phyloP scores from a whole-genome alignment of 306 rosid species.

The Sechiopsis laciniata region DNA sequence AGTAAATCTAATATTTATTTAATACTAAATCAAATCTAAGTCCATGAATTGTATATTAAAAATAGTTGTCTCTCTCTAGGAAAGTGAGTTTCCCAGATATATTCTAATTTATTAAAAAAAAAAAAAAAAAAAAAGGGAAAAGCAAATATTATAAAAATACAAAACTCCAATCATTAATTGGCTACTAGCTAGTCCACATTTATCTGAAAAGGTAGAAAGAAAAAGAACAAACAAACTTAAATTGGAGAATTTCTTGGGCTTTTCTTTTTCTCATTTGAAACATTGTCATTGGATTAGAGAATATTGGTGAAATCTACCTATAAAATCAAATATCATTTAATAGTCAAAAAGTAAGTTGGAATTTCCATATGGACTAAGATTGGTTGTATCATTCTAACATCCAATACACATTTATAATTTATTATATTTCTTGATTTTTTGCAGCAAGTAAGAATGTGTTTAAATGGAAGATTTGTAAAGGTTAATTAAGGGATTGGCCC shows the following conservation, averaged over 20 bases:
- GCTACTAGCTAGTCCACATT: neutral
- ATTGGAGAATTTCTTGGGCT: neutral
- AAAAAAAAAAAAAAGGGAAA: too few relatives aligned
- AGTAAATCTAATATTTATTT: neutral
- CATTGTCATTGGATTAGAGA: neutral
- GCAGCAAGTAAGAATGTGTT: too few relatives aligned
- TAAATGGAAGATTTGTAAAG: too few relatives aligned
- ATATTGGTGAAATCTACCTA: neutral
- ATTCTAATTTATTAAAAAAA: neutral
- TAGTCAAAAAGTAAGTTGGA: neutral
- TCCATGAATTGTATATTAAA: neutral
- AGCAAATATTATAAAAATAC: too few relatives aligned
- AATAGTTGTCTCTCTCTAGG: neutral
- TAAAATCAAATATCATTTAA: too few relatives aligned
- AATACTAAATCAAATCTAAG: neutral
- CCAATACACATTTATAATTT: too few relatives aligned
- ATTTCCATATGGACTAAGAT: neutral
- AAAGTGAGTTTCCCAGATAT: neutral
- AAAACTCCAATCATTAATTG: neutral
- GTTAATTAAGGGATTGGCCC: too few relatives aligned
- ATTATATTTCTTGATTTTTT: neutral
- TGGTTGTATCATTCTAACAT: neutral
- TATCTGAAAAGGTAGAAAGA: neutral
- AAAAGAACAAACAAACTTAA: neutral
- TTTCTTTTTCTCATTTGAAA: neutral